phyloP scores from a whole-genome alignment of 257 asterid genomes.

The Nicotiana undulata region DNA sequence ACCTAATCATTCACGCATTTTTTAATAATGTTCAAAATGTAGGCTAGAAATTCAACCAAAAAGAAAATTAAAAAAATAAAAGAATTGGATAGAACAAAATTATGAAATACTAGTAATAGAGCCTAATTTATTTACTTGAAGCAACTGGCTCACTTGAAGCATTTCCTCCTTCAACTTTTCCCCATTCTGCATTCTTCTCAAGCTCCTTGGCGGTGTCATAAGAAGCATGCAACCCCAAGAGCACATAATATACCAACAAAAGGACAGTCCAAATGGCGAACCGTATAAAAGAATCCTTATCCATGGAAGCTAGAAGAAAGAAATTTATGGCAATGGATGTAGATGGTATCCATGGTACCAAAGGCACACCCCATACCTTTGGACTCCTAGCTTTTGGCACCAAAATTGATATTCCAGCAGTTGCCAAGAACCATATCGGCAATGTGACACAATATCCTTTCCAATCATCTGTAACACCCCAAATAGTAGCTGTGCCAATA shows the following conservation, averaged over 20 bases:
- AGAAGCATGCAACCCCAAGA: neutral
- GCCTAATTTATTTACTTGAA: neutral
- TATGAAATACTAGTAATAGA: neutral
- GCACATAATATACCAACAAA: neutral
- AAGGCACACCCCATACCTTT: neutral
- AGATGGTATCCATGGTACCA: conserved; percentile 1
- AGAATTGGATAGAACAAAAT: neutral
- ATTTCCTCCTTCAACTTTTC: neutral
- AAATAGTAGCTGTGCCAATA: neutral
- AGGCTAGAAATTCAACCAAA: neutral
- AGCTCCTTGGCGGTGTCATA: neutral
- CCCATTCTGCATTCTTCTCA: neutral
- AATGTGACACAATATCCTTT: neutral
- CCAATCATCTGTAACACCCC: neutral
- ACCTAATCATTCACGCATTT: neutral
- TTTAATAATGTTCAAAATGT: neutral
- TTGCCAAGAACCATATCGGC: neutral
- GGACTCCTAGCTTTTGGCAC: neutral
- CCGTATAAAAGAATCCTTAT: neutral
- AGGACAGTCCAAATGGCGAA: neutral
- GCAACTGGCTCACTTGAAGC: neutral
- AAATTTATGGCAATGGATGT: neutral
- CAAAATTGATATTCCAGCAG: neutral
- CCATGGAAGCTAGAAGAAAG: neutral
- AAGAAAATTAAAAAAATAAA: no score